These are phyloP conservation scores for Ascochyta pisi DNA, from an alignment of 2,329 filamentous ascomycete species.

Conservation along the genomic window DNA sequence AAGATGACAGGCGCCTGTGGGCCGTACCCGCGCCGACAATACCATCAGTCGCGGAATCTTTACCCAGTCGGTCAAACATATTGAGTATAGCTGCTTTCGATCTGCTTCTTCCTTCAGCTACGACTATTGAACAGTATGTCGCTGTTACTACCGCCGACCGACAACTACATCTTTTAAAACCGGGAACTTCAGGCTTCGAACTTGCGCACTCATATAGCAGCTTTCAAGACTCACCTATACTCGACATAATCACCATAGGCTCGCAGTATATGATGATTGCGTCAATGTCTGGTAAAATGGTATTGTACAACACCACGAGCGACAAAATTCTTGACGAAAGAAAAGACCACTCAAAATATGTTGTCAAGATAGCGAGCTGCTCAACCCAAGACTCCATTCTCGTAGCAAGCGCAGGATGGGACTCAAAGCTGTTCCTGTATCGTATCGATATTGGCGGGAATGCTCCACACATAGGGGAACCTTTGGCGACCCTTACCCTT, in stretches of 20 bases:
- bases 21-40: constrained; percentile 53
- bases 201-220: constrained; percentile 47
- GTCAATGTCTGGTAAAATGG: constrained; percentile 66
- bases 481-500: constrained; percentile 52
- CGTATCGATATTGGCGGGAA: constrained; percentile 35
- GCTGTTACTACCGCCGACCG: constrained; percentile 49
- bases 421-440: constrained; percentile 64
- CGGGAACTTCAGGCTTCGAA: constrained; percentile 37
- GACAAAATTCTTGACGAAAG: constrained; percentile 55
- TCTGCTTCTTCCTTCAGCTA: constrained; percentile 33
- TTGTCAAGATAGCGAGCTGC: constrained; percentile 58
- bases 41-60: constrained; percentile 50
- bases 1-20: constrained; percentile 56
- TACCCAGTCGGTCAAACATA: constrained; percentile 61
- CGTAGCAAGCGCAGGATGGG: constrained; percentile 68
- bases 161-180: constrained; percentile 56
- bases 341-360: constrained; percentile 66
- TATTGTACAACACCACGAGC: constrained; percentile 54
- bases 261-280: constrained; percentile 58
- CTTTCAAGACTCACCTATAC: constrained; percentile 60
- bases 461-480: constrained; percentile 46
- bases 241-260: constrained; percentile 57
- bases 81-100: constrained; percentile 56
- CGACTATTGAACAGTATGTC: constrained; percentile 32
- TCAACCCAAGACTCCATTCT: constrained; percentile 40